These are phyloP conservation scores for Syncephalastrum contaminatum DNA, from an alignment of 371 early-diverging fungal species.

Conservation along the genomic window DNA sequence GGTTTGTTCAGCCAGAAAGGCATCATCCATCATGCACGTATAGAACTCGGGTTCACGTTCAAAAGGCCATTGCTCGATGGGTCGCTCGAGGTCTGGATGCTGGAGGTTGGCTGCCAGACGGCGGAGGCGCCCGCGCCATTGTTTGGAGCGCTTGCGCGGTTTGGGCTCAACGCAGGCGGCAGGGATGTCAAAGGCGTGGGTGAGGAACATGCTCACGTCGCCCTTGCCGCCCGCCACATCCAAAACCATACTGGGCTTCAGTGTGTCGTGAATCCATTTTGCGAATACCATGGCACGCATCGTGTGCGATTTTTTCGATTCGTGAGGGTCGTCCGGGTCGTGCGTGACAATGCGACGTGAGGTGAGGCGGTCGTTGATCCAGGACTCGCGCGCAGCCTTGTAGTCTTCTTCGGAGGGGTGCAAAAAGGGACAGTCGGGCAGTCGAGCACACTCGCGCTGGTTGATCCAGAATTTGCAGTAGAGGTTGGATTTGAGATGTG, in stretches of 20 bases:
- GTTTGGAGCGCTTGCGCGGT: conserved; percentile 42
- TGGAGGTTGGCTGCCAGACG: conserved; percentile 29
- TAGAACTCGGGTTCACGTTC: conserved; percentile 33
- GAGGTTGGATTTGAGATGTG: conserved; percentile 19
- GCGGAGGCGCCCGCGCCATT: conserved; percentile 47
- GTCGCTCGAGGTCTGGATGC: conserved; percentile 30
- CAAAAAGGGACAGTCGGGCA: conserved; percentile 39
- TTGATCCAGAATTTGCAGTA: conserved; percentile 61
- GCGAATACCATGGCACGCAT: conserved; percentile 54
- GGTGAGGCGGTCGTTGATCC: conserved; percentile 46
- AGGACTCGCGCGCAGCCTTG: conserved; percentile 23
- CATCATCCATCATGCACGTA: conserved; percentile 40
- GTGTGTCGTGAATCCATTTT: conserved; percentile 49
- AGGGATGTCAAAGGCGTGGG: conserved; percentile 46
- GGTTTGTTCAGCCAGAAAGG: conserved; percentile 32
- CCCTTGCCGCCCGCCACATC: conserved; percentile 66
- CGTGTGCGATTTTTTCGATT: conserved; percentile 53
- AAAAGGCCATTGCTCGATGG: conserved; percentile 30
- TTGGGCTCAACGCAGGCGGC: conserved; percentile 55
- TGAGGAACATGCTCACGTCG: conserved; percentile 53
- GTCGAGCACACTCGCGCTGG: conserved; percentile 44
- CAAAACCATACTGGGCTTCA: conserved; percentile 33
- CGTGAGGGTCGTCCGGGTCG: conserved; percentile 53
- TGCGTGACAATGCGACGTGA: conserved; percentile 30
- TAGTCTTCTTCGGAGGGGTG: conserved; percentile 42